phyloP scores from a whole-genome alignment of 352 stramenopile species.

The Phytopythium litorale region DNA sequence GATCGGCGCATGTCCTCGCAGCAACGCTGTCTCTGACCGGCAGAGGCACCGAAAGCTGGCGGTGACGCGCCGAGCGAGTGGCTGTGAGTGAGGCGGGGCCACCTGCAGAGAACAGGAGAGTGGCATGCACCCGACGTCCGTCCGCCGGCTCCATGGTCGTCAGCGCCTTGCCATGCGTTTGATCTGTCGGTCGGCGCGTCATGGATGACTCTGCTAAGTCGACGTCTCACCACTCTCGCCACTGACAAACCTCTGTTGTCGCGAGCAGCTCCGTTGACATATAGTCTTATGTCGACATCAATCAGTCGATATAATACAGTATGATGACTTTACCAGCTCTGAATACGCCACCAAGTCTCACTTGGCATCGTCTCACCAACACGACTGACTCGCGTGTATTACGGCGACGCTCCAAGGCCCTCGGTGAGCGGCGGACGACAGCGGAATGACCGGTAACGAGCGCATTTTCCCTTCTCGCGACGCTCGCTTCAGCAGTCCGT shows the following conservation, averaged over 20 bases:
- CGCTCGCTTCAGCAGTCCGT: conserved; percentile 11
- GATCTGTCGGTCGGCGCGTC: too few relatives aligned
- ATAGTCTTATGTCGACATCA: background rate
- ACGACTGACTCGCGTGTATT: conserved; percentile 1
- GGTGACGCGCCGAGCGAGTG: background rate
- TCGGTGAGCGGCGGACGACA: background rate
- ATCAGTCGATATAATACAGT: background rate
- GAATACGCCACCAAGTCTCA: background rate
- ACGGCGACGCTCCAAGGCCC: background rate
- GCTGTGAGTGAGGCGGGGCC: too few relatives aligned
- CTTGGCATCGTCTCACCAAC: conserved; percentile 1
- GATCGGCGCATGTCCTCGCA: background rate
- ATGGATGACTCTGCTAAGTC: background rate
- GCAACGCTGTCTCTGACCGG: background rate
- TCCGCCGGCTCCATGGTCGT: background rate
- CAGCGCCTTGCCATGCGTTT: background rate
- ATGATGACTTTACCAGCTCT: background rate
- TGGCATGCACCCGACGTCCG: background rate
- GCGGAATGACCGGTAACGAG: conserved; percentile 12
- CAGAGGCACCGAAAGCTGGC: background rate
- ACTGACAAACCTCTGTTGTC: background rate
- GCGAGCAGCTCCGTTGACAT: background rate
- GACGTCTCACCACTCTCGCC: background rate
- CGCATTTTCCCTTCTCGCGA: conserved; percentile 15
- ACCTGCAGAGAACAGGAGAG: background rate